These are phyloP conservation scores for Fusarium circinatum DNA, from an alignment of 2,329 filamentous ascomycete species.

Conservation along the genomic window DNA sequence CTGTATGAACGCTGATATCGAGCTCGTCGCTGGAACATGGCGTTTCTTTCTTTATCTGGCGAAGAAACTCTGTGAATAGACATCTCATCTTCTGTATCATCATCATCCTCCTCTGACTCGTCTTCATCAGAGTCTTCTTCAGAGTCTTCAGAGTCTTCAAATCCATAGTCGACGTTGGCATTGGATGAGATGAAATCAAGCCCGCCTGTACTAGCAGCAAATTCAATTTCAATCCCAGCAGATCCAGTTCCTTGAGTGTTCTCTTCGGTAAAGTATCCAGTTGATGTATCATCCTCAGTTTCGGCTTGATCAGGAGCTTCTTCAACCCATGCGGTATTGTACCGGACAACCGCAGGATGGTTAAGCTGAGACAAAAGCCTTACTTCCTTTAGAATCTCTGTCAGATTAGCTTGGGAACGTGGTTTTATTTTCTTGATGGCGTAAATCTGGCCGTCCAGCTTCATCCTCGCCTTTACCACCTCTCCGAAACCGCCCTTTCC, in stretches of 20 bases:
- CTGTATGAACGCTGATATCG: constrained; percentile 64
- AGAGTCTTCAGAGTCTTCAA: constrained; percentile 55
- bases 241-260: constrained; percentile 53
- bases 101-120: constrained; percentile 60
- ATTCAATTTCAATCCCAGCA: constrained; percentile 61
- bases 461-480: constrained; percentile 94
- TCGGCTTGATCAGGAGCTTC: constrained; percentile 66
- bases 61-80: constrained; percentile 42
- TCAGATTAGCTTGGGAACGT: constrained; percentile 79
- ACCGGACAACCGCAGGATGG: constrained; percentile 86
- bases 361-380: constrained; percentile 91
- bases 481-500: constrained; percentile 96
- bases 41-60: constrained; percentile 47
- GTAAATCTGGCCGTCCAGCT: constrained; percentile 91
- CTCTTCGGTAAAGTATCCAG: constrained; percentile 57
- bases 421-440: constrained; percentile 97
- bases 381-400: constrained; percentile 85
- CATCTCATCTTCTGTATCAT: constrained; percentile 51
- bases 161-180: constrained; percentile 81
- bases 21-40: constrained; percentile 45
- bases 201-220: constrained; percentile 78
- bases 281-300: constrained; percentile 67
- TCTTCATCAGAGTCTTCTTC: constrained; percentile 59
- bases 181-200: constrained; percentile 94
- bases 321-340: constrained; percentile 96